Base-by-base conservation (phyloP, 2,329 filamentous ascomycete genomes). In the Ascosphaera pollenicola region DNA sequence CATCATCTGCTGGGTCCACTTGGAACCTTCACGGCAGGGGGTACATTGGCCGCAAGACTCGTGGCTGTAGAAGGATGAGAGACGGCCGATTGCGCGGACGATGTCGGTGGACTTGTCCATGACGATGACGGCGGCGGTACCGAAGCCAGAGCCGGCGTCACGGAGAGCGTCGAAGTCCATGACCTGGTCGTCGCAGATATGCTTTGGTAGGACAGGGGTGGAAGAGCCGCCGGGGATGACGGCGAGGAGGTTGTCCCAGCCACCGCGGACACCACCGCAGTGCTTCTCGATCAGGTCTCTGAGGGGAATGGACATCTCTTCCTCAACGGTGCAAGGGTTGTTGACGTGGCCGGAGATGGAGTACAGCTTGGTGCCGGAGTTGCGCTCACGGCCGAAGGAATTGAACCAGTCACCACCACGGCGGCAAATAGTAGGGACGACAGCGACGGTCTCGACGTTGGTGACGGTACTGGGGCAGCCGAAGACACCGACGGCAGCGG, bases 1-100 rank as follows among this genome's bases (percentile, higher is more conserved):
- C 89, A 98, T 95, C 61, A 98, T 95, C 68, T 98, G 85, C 62
- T 92, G 80, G 8, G 87, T 94, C 89, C 89, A 98, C 67, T 92
- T 94, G 68, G 79, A 91, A 48, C 89, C 89, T 65, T 98, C 89
- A 57, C 89, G 80, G 71, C 89, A 98, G n/a, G 89, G 89, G 42
- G 89, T 98, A 68, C 89, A 98, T 66, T 98, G 89, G 43, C 89
- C 89, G 61, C 89, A 98, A 48, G 77, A 85, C 68, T 98, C 89
- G 66, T 98, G 89, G 62, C 85, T 80, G 69, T 98, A 98, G 68
- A 98, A 98, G 59, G 87, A 82, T 52, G 80, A 82, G 50, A 98
- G 74, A 51, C 89, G 78, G 46, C 81, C 77, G 56, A 98, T 95
- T 54, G 83, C 82, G 47, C 87, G 79, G 48, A 98, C 84, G 39